Base-by-base conservation (phyloP, 2,329 filamentous ascomycete species). In the Endoconidiophora polonica region DNA sequence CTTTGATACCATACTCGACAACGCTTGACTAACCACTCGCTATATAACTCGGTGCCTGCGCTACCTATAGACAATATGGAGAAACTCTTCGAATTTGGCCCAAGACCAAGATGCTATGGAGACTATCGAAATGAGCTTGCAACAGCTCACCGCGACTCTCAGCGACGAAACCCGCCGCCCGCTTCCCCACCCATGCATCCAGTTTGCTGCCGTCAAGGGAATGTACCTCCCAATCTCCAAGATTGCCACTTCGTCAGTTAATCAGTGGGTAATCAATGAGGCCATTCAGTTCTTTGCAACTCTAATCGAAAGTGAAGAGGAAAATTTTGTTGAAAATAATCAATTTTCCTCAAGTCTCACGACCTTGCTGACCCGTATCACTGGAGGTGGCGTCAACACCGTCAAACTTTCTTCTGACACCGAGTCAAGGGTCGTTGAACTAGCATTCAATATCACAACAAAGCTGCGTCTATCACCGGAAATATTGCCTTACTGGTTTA, bases 301-400 rank as follows among this genome's bases (percentile, higher is more conserved):
- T 14, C 73, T 98, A 55, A 85, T 96, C 59, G 91, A 98, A 65
- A 91, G 87, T 62, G 91, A 96, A 64, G 88, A 95, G 66, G 91
- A 95, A 61, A 86, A 87, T 36, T 93, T 96, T 59, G 77, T 95
- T 44, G 85, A 93, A 60, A 93, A 84, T 59, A 76, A 81, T 29
- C 73, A 77, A 49, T 98, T 98, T 62, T 86, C 91, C 2, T 77
- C 81, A 52, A 90, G 86, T 59, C 65, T 98, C 60, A 91, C 94
- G 60, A 86, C 86, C 57, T 76, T 98, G 53, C 73, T 95, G 46
- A 77, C 86, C 54, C 79, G 81, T 56, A 86, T 90, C 36, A 80
- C 83, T 1, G 81, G 82, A 41, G 74, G 77, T 53, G 46, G 54
- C 41, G 33, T 44, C 24, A 84, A 83, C 57, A 81, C 76, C 59